phyloP scores from a whole-genome alignment of 768 basidiomycete species.

The Paxillus involutus region DNA sequence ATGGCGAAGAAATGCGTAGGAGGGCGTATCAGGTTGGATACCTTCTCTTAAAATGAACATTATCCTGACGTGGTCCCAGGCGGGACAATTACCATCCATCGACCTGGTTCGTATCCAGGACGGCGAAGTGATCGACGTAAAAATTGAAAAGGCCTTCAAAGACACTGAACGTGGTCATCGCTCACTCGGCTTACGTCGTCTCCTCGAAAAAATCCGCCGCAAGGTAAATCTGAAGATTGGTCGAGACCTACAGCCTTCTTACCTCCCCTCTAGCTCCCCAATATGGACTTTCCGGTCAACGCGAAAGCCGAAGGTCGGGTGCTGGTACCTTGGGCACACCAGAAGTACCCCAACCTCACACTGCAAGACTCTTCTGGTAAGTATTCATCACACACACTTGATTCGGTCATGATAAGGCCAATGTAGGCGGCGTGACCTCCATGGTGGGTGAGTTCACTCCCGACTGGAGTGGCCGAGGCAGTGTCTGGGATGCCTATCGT shows the following conservation, averaged over 20 bases:
- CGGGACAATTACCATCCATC: constrained; percentile 77
- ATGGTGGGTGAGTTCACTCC: constrained; percentile 70
- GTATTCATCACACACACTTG: not conserved
- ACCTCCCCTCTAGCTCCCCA: constrained; percentile 60
- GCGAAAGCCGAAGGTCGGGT: constrained; percentile 92
- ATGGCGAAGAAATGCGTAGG: constrained; percentile 68
- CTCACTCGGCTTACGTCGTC: constrained; percentile 71
- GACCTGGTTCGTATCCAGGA: constrained; percentile 79
- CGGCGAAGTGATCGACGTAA: constrained; percentile 60
- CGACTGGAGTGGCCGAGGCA: constrained; percentile 84
- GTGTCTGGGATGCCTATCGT: constrained; percentile 92
- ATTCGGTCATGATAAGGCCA: not conserved
- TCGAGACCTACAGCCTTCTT: not conserved
- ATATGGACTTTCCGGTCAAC: constrained; percentile 95
- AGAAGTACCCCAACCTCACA: constrained; percentile 71
- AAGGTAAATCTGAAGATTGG: constrained; percentile 44
- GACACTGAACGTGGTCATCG: constrained; percentile 75
- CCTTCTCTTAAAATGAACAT: not conserved
- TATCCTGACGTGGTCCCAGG: constrained; percentile 38
- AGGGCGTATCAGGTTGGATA: constrained; percentile 56
- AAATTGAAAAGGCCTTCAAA: constrained; percentile 52
- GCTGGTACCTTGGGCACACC: constrained; percentile 89
- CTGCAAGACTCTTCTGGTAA: constrained; percentile 33
- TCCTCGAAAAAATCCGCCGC: constrained; percentile 70
- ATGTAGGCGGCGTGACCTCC: constrained; percentile 47